A percentile compares a stretch with the other conserved stretches of the same genome.
These are phyloP conservation scores for Amanita jacksonii DNA, from an alignment of 768 basidiomycete genomes.

Conservation along the genomic window DNA sequence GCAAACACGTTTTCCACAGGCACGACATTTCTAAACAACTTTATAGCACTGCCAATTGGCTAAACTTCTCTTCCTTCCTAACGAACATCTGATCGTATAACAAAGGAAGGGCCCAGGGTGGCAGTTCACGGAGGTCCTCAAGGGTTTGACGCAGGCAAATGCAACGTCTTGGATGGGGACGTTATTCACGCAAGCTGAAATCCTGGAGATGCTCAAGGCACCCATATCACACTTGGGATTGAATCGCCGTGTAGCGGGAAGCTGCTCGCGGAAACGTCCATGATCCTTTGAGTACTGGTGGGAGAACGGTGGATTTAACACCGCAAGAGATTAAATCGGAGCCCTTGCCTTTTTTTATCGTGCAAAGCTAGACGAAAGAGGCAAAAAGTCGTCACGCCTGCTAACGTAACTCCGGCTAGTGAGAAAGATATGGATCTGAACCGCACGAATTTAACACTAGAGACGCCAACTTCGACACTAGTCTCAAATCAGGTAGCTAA, in stretches of 20 bases:
- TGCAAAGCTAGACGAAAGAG: conserved; percentile 46
- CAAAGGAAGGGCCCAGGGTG: conserved; percentile 39
- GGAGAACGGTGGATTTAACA: conserved; percentile 27
- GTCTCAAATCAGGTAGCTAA: conserved; percentile 34
- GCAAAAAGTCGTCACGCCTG: conserved; percentile 46
- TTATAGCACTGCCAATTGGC: conserved; percentile 38
- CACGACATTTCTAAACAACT: conserved; percentile 38
- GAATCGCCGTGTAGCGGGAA: conserved; percentile 53
- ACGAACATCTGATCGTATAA: neutral
- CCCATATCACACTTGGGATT: conserved; percentile 47
- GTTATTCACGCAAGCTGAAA: conserved; percentile 50
- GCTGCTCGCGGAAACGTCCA: conserved; percentile 47
- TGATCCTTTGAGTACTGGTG: conserved; percentile 36
- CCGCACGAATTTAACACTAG: conserved; percentile 2
- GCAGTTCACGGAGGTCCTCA: conserved; percentile 65
- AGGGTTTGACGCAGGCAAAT: conserved; percentile 52
- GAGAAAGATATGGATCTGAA: neutral
- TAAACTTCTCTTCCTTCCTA: conserved; percentile 6
- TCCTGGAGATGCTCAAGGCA: conserved; percentile 32
- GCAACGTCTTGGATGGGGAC: conserved; percentile 35
- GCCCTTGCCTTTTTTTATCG: conserved; percentile 61
- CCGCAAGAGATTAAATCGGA: conserved; percentile 22
- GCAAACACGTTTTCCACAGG: conserved; percentile 40
- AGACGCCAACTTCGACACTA: conserved; percentile 77
- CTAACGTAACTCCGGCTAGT: conserved; percentile 68